Evolutionary conservation across 2,329 filamentous ascomycete species (phyloP).

Genomic region (Arthrobotrys pseudoclavata): DNA sequence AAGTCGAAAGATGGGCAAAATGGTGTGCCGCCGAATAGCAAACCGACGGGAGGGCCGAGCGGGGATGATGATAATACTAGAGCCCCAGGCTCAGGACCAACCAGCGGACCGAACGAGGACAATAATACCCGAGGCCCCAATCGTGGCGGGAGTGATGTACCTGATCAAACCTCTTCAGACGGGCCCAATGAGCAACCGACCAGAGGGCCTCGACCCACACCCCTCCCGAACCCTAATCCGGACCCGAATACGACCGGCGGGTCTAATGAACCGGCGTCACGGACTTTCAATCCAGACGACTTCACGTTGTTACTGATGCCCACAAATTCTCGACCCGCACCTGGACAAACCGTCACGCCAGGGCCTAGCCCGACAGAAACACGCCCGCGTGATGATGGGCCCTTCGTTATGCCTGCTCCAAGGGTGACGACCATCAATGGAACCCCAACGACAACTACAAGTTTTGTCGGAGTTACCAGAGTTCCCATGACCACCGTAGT

Average conservation of each 20-base stretch:
- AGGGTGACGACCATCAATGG: constrained; percentile 34
- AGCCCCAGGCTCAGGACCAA: not conserved
- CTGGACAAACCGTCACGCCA: constrained; percentile 28
- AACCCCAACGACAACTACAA: constrained; percentile 27
- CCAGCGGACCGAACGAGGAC: not conserved
- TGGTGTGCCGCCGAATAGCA: constrained; percentile 3
- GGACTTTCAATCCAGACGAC: constrained; percentile 35
- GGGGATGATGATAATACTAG: not conserved
- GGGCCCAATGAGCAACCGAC: constrained; percentile 10
- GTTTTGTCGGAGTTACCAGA: constrained; percentile 44
- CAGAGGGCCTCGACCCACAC: not conserved
- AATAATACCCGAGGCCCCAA: constrained; percentile 12
- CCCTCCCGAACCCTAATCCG: constrained; percentile 31
- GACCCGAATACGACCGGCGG: constrained; percentile 20
- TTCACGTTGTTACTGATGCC: constrained; percentile 28
- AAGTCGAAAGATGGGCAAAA: constrained; percentile 7
- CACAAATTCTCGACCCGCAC: not conserved
- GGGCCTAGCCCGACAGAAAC: constrained; percentile 25
- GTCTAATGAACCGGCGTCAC: not conserved
- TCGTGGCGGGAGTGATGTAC: not conserved
- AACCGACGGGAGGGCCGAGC: not conserved
- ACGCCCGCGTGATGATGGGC: not conserved
- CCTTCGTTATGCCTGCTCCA: constrained; percentile 32
- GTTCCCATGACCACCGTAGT: constrained; percentile 42
- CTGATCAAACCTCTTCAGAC: not conserved